phyloP scores from a whole-genome alignment of 441 rosid species.

The Erysimum cheiri region DNA sequence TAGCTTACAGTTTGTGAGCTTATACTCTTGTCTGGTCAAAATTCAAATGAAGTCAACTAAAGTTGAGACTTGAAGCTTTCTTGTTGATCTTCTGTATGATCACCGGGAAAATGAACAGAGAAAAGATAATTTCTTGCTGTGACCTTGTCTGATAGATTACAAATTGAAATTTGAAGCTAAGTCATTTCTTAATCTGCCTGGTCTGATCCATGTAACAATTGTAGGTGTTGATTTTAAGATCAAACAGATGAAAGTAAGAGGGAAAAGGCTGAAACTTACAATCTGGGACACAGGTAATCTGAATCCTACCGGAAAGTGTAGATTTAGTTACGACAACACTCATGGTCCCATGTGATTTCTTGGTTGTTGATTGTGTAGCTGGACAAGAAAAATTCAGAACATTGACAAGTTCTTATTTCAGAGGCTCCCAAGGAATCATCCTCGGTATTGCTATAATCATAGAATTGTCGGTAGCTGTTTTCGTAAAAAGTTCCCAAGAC shows the following conservation, averaged over 20 bases:
- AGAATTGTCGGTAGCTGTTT: not conserved
- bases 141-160: not conserved
- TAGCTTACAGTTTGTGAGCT: slow-evolving; percentile 1
- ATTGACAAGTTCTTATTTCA: slow-evolving; percentile 86
- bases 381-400: slow-evolving; percentile 96
- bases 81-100: not conserved
- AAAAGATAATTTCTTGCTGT: not conserved
- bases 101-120: not conserved
- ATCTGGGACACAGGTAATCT: slow-evolving; percentile 96
- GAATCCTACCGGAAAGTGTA: not conserved
- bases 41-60: slow-evolving; percentile 28
- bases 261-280: slow-evolving; percentile 86
- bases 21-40: slow-evolving; percentile 8
- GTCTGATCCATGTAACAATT: slow-evolving; percentile 14
- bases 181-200: not conserved
- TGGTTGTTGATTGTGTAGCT: slow-evolving; percentile 60
- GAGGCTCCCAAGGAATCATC: slow-evolving; percentile 92
- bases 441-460: slow-evolving; percentile 57
- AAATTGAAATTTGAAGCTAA: slow-evolving; percentile 3
- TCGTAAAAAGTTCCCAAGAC: not conserved
- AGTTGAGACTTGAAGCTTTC: slow-evolving; percentile 22
- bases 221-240: slow-evolving; percentile 97
- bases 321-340: slow-evolving; percentile 5
- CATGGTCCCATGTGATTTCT: slow-evolving; percentile 16
- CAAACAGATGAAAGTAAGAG: slow-evolving; percentile 79